Percentiles rank a stretch among this genome's conserved stretches.
phyloP scores from a whole-genome alignment of 345 rosid genomes.

The Euphorbia lathyris region DNA sequence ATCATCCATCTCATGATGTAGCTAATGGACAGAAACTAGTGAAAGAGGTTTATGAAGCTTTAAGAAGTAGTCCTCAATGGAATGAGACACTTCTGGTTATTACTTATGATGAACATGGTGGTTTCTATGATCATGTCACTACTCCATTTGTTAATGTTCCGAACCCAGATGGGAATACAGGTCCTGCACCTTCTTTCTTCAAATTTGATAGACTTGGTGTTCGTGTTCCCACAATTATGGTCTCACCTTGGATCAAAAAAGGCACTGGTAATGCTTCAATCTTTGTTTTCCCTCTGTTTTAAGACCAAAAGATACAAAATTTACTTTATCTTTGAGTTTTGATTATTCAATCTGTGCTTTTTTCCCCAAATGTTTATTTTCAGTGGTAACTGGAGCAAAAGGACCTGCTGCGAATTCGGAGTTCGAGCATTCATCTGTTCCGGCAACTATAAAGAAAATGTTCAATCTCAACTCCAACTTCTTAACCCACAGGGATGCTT shows the following conservation, averaged over 20 bases:
- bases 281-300: too few relatives aligned
- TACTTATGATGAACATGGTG: conserved; percentile 96
- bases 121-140: conserved; percentile 86
- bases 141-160: conserved; percentile 79
- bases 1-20: conserved; percentile 95
- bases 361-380: background rate
- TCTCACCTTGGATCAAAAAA: conserved; percentile 95
- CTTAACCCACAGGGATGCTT: conserved; percentile 94
- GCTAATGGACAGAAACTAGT: conserved; percentile 76
- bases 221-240: conserved; percentile 88
- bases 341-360: background rate
- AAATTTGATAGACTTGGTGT: conserved; percentile 93
- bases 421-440: conserved; percentile 89
- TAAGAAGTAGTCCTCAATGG: conserved; percentile 93
- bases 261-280: conserved; percentile 59
- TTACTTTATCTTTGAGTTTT: too few relatives aligned
- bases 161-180: conserved; percentile 84
- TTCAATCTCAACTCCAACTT: conserved; percentile 82
- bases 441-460: conserved; percentile 90
- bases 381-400: conserved; percentile 62
- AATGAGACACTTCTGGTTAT: conserved; percentile 78
- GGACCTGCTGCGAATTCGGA: conserved; percentile 81
- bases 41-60: conserved; percentile 80
- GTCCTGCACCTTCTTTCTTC: conserved; percentile 88
- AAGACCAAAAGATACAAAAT: too few relatives aligned